Evolutionary conservation across 495 filamentous ascomycete species (phyloP), one percentile per base, ranked within the genome.

Genomic region (Penicillium samsonianum): DNA sequence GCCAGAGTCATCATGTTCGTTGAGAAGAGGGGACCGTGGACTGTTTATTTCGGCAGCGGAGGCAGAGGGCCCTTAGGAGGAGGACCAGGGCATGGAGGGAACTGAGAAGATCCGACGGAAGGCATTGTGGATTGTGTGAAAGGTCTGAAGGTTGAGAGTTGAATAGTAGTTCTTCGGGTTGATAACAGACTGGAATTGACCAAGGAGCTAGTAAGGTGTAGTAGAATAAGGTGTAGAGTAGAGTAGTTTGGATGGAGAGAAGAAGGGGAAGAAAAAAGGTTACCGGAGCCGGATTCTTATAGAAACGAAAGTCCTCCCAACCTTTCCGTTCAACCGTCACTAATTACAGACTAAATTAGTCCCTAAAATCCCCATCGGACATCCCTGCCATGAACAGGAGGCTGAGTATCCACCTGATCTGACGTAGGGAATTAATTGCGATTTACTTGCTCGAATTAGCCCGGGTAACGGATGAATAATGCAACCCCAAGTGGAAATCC

Each of bases 61-160:
- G 90, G 90, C 19, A 93, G 86, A 76, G 90, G 90, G 57, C 90
- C 83, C 76, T 85, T 90, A 37, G 90, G 90, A 67, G 90, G 90
- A 60, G 90, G 90, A 65, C 90, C 90, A 4, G 90, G 90, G 83
- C 88, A 91, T 63, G 90, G 90, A 80, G 90, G 90, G 61, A 91
- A 86, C 55, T 73, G 70, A 67, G 73, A 69, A 61, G 84, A 80
- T 50, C 87, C 84, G 75, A 89, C 81, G 66, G 79, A 80, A 80
- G 85, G 84, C 85, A 88, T 87, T 61, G 53, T 57, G 50, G 38
- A 47, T 30, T 30, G 58, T 44, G 17, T 33, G 54, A 37, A 45
- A 41, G 19, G 46, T 22, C 4, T 25, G 23, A 25, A 25, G 20
- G 25, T 47, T 30, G 46, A 33, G 2, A 20, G 11, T 28, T 25